Evolutionary conservation across 2,329 filamentous ascomycete species (phyloP).

Genomic region (Alternaria solani): DNA sequence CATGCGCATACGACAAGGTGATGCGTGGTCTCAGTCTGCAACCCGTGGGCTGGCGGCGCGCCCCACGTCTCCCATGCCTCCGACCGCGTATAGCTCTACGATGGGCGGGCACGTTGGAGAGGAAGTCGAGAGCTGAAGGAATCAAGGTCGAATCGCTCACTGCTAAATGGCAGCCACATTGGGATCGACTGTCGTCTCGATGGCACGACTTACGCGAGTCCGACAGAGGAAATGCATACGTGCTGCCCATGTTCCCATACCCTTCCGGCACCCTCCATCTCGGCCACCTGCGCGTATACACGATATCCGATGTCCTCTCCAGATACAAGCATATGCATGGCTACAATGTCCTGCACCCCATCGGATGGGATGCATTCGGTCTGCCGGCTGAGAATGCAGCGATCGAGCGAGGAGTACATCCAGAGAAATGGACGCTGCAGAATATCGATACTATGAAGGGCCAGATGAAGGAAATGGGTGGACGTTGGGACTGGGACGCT

Average conservation of each 20-base stretch:
- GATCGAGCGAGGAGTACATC: constrained; percentile 80
- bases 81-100: constrained; percentile 16
- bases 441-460: constrained; percentile 88
- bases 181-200: constrained; percentile 43
- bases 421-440: constrained; percentile 77
- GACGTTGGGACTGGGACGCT: constrained; percentile 81
- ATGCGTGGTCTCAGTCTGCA: constrained; percentile 42
- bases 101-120: constrained; percentile 12
- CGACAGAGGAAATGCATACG: constrained; percentile 63
- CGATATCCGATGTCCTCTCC: constrained; percentile 85
- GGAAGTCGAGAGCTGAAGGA: constrained; percentile 14
- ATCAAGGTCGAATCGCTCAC: constrained; percentile 27
- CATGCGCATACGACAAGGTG: constrained; percentile 30
- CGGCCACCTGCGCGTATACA: constrained; percentile 87
- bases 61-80: constrained; percentile 21
- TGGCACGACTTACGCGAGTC: constrained; percentile 20
- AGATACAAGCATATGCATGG: constrained; percentile 79
- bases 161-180: constrained; percentile 63
- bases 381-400: constrained; percentile 91
- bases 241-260: constrained; percentile 93
- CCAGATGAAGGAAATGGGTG: constrained; percentile 81
- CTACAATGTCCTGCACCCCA: constrained; percentile 80
- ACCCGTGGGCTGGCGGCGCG: constrained; percentile 34
- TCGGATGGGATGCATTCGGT: constrained; percentile 94
- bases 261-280: constrained; percentile 87